phyloP scores from a whole-genome alignment of 495 filamentous ascomycete genomes.

The Aspergillus wentii region DNA sequence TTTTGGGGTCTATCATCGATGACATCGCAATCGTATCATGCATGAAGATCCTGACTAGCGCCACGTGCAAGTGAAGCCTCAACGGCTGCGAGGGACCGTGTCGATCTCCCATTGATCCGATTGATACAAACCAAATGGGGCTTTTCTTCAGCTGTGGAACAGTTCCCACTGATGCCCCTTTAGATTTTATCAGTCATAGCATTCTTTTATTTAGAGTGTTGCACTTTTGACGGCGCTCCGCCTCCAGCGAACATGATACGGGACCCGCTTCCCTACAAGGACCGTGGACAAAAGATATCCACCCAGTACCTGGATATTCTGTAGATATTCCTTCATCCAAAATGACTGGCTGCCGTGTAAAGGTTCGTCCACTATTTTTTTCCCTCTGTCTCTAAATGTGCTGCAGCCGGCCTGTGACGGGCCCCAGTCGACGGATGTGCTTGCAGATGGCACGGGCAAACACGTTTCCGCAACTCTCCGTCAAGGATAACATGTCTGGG shows the following conservation, averaged over 20 bases:
- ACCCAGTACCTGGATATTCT: too few species aligned
- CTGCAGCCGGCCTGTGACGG: conserved; percentile 20
- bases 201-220: conserved; percentile 4
- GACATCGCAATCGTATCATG: conserved; percentile 22
- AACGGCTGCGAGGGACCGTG: conserved; percentile 42
- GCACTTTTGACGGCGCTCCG: conserved; percentile 1
- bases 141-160: conserved; percentile 8
- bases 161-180: conserved; percentile 10
- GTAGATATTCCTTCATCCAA: too few species aligned
- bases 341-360: not conserved
- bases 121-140: conserved; percentile 13
- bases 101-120: conserved; percentile 40
- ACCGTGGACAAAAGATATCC: conserved; percentile 1
- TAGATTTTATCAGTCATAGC: conserved; percentile 13
- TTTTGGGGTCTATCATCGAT: too few species aligned
- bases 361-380: conserved; percentile 2
- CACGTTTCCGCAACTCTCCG: conserved; percentile 10
- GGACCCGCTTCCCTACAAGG: conserved; percentile 22
- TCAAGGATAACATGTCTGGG: too few species aligned
- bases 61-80: conserved; percentile 41
- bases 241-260: conserved; percentile 13
- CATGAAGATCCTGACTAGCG: conserved; percentile 43
- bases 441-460: conserved; percentile 8
- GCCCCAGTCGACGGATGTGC: conserved; percentile 6
- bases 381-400: conserved; percentile 16